Base-by-base conservation (phyloP, 2,329 filamentous ascomycete species). In the Aspergillus uvarum region DNA sequence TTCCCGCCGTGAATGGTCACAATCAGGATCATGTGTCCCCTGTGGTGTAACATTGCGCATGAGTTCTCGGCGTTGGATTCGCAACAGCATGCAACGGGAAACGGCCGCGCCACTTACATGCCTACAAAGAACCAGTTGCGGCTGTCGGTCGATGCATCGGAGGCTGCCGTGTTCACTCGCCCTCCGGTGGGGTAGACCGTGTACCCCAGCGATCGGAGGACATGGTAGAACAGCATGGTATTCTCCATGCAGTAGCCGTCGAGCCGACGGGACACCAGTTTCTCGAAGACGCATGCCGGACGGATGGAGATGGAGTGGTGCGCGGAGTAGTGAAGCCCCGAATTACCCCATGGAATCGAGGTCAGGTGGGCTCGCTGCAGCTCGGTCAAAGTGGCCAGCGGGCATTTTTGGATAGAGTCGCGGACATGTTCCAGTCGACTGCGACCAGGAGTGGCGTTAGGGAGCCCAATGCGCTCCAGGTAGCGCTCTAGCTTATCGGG, bases 241-340 rank as follows among this genome's bases (percentile, higher is more conserved):
- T 81, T 84, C 70, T 87, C 84, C 83, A 87, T 85, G 68, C 85
- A 87, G 61, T 86, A 86, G 1, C 85, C 85, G 26, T 85, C 84
- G 32, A 83, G 71, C 5, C 77, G 77, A 51, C 80, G 71, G 50
- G 71, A 75, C 1, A 82, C 79, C 35, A 87, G 76, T 67, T 87
- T 87, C 47, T 79, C 74, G 68, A 79, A 87, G 6, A 87, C 69
- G 3, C 74, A 71, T 22, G 81, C 71, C 1, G 81, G 76, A 53
- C 85, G 76, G 44, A 85, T 71, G 2, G 79, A 79, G 26, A 86
- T 77, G 11, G 69, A 72, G 44, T 78, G 80, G 61, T 80, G 74
- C n/a, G 74, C 72, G 2, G 80, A 81, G 67, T 84, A 84, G 67
- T 87, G 85, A 47, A 87, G 73, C 1, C 74, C 77, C 11, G 86